Evolutionary conservation across 164 flowering plant genomes (phyloP).

Genomic region (Tetracentron sinense): DNA sequence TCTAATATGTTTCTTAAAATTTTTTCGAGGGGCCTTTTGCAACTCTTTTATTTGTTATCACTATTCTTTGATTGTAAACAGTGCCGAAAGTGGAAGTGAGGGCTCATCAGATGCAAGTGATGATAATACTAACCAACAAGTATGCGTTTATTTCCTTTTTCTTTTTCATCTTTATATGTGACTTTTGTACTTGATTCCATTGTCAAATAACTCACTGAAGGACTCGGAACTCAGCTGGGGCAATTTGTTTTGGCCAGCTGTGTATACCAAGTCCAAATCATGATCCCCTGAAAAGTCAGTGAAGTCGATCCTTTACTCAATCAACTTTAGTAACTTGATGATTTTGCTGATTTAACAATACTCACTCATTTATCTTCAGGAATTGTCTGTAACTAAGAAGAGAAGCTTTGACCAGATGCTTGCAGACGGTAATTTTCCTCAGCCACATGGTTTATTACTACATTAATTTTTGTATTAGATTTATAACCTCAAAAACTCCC

Average conservation of each 20-base stretch:
- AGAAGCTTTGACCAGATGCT: constrained; percentile 85
- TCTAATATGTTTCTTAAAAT: not conserved
- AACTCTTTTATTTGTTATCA: not conserved
- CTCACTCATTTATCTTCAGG: constrained; percentile 35
- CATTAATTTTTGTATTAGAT: not conserved
- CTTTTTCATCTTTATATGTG: not conserved
- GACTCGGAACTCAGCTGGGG: not conserved
- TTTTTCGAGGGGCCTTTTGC: not conserved
- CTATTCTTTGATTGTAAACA: constrained; percentile 20
- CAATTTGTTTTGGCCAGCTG: constrained; percentile 1
- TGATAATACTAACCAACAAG: constrained; percentile 60
- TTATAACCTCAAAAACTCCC: constrained; percentile 6
- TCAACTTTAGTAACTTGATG: not conserved
- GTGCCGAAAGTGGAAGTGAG: constrained; percentile 83
- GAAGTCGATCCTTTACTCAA: not conserved
- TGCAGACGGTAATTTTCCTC: constrained; percentile 57
- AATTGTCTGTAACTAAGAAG: constrained; percentile 43
- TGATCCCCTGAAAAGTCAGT: not conserved
- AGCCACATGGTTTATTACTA: not conserved
- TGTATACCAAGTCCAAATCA: not conserved
- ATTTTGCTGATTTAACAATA: not conserved
- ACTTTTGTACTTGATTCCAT: not conserved
- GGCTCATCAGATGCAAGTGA: constrained; percentile 73
- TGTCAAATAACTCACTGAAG: not conserved
- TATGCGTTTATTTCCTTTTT: constrained; percentile 12